Evolutionary conservation across 805 yeast genomes (phyloP), one percentile per base, ranked within the genome.

Genomic region (Metschnikowia sp.): DNA sequence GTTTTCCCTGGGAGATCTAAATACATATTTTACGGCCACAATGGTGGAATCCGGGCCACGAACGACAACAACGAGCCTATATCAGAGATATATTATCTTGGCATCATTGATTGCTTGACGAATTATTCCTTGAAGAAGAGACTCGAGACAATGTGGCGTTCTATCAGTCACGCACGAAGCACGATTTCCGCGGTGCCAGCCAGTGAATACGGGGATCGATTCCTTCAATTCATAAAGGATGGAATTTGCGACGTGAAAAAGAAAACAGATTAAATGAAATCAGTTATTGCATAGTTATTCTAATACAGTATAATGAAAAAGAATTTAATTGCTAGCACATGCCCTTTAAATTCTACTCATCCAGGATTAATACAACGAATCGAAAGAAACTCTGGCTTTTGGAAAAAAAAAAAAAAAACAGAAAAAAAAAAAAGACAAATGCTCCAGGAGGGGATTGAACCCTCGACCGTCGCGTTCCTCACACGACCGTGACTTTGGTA

Each of bases 41-140:
- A 86, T 63, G 96, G 96, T 13, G 98, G 97, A 3, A 81, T 86
- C 36, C 72, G 84, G 41, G 84, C 92, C 3, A 82, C 96, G 1
- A 79, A 84, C 59, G 82, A 73, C 45, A 57, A 76, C 31, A 75
- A 85, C 60, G 75, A 79, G 40, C 87, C 88, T 22, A 60, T 79
- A 32, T 74, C 80, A 30, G 79, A 84, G 45, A 79, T 92, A 8
- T 94, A 94, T 67, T 94, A 91, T 60, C 70, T 94, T 57, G 99
- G 99, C 8, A 84, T 94, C 34, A 94, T 94, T 53, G 99, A 94
- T 62, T 92, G 96, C 66, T 72, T 94, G 55, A 94, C 99, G 0
- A 81, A 81, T 53, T 88, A 88, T 58, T 82, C 87, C 0, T 65
- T 84, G 19, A 69, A 82, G 54, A 94, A 94, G 63, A 77, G 79